These are phyloP conservation scores for Colletotrichum lini DNA, from an alignment of 2,329 filamentous ascomycete genomes.

Conservation along the genomic window DNA sequence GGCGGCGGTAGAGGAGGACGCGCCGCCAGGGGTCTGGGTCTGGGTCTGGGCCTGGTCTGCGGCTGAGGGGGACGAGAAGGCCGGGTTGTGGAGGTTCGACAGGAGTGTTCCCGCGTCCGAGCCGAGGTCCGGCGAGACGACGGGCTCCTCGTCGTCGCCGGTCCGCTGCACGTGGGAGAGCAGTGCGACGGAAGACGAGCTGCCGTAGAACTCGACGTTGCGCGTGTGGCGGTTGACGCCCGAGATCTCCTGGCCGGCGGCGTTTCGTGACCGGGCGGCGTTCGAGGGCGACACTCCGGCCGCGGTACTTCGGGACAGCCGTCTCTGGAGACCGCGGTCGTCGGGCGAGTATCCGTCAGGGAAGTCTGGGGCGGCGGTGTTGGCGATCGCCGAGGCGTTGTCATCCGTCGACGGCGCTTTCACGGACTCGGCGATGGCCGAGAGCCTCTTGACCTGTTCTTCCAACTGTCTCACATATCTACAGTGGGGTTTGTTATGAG, in stretches of 20 bases:
- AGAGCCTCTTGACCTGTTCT: constrained; percentile 45
- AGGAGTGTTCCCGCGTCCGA: constrained; percentile 55
- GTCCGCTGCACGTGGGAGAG: constrained; percentile 57
- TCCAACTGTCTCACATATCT: constrained; percentile 47
- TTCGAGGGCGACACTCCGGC: constrained; percentile 41
- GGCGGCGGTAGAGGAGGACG: too few relatives aligned
- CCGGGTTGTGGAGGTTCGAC: constrained; percentile 61
- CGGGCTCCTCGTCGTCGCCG: constrained; percentile 40
- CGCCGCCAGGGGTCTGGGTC: constrained; percentile 1
- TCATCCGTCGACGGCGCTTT: constrained; percentile 25
- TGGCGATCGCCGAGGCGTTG: constrained; percentile 38
- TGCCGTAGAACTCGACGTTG: constrained; percentile 63
- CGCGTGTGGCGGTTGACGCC: constrained; percentile 62
- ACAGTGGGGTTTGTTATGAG: background rate
- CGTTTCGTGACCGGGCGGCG: constrained; percentile 47
- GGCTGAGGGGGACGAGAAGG: constrained; percentile 52
- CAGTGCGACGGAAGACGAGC: constrained; percentile 62
- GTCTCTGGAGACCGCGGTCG: constrained; percentile 15
- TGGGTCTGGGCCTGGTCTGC: background rate
- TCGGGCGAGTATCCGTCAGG: constrained; percentile 20
- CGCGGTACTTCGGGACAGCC: constrained; percentile 27
- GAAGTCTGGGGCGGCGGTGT: constrained; percentile 26
- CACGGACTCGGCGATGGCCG: constrained; percentile 24
- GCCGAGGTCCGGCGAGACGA: constrained; percentile 41
- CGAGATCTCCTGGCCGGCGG: constrained; percentile 55